phyloP scores from a whole-genome alignment of 1,284 basidiomycete species.

The Sporisorium reilianum region DNA sequence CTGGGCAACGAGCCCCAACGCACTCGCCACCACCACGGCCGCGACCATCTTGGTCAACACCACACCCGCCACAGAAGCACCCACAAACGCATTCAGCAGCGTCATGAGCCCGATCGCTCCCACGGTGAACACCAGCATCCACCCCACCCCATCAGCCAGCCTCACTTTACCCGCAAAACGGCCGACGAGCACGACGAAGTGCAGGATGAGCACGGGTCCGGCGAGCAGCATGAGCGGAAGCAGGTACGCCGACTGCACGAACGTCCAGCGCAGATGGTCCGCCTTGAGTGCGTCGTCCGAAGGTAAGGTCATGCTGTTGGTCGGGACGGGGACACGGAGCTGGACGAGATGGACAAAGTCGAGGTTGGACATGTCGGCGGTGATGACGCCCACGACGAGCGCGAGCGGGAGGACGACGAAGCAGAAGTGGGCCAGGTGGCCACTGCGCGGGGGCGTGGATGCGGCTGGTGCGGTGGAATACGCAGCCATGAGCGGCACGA shows the following conservation, averaged over 20 bases:
- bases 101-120: conserved; percentile 15
- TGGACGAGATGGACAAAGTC: conserved; percentile 28
- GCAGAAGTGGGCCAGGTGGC: conserved; percentile 1
- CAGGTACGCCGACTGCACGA: conserved; percentile 25
- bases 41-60: conserved; percentile 22
- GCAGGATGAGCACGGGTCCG: conserved; percentile 15
- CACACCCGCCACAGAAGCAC: conserved; percentile 12
- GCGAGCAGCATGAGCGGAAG: conserved; percentile 22
- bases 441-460: neutral
- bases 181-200: conserved; percentile 23
- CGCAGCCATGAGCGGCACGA: neutral
- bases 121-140: neutral
- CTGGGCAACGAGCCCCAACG: conserved; percentile 16
- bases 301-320: neutral
- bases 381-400: conserved; percentile 20
- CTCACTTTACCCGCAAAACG: neutral
- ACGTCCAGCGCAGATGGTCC: conserved; percentile 20
- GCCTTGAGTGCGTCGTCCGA: conserved; percentile 14
- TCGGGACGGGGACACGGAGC: neutral
- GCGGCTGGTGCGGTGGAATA: neutral
- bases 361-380: conserved; percentile 30
- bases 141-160: conserved; percentile 4
- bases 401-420: conserved; percentile 19
- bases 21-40: conserved; percentile 6
- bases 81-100: conserved; percentile 21